Evolutionary conservation across 2,329 filamentous ascomycete genomes (phyloP).

Genomic region (Colletotrichum sojae): DNA sequence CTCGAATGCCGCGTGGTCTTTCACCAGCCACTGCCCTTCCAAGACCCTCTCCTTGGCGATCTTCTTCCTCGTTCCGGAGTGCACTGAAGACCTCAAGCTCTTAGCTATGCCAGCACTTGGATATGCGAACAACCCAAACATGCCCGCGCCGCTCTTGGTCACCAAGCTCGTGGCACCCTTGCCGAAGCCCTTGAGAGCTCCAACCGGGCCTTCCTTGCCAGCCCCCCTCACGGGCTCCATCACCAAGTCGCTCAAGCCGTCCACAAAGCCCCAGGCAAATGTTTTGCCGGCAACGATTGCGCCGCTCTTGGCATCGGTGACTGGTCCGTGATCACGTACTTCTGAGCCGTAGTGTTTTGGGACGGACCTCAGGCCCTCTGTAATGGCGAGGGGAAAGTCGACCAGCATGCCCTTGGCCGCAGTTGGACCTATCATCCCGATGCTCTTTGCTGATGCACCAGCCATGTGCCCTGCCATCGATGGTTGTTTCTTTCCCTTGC

Average conservation of each 20-base stretch:
- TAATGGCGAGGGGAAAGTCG: constrained; percentile 61
- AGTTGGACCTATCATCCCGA: constrained; percentile 49
- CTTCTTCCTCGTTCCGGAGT: constrained; percentile 17
- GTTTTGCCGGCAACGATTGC: constrained; percentile 59
- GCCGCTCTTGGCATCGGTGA: constrained; percentile 62
- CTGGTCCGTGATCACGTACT: constrained; percentile 51
- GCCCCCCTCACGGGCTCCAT: constrained; percentile 58
- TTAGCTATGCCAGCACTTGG: constrained; percentile 41
- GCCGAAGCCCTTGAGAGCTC: constrained; percentile 57
- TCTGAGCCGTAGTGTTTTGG: constrained; percentile 66
- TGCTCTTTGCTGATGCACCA: constrained; percentile 31
- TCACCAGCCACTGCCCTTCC: constrained; percentile 34
- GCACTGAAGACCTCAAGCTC: constrained; percentile 31
- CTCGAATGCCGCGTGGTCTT: neutral
- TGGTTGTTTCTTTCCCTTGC: constrained; percentile 57
- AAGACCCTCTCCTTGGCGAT: constrained; percentile 13
- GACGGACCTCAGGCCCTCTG: constrained; percentile 66
- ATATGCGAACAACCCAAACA: constrained; percentile 42
- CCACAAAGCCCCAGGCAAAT: constrained; percentile 58
- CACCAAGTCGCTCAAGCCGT: constrained; percentile 60
- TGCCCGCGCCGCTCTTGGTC: constrained; percentile 40
- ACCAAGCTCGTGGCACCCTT: constrained; percentile 53
- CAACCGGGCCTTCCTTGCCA: constrained; percentile 55
- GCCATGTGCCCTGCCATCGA: constrained; percentile 62
- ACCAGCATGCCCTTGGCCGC: constrained; percentile 56